Percentiles rank a stretch among this genome's conserved stretches.
Evolutionary conservation across 1,139 yeast species (phyloP).

Genomic region (Kodamaea fungicola): DNA sequence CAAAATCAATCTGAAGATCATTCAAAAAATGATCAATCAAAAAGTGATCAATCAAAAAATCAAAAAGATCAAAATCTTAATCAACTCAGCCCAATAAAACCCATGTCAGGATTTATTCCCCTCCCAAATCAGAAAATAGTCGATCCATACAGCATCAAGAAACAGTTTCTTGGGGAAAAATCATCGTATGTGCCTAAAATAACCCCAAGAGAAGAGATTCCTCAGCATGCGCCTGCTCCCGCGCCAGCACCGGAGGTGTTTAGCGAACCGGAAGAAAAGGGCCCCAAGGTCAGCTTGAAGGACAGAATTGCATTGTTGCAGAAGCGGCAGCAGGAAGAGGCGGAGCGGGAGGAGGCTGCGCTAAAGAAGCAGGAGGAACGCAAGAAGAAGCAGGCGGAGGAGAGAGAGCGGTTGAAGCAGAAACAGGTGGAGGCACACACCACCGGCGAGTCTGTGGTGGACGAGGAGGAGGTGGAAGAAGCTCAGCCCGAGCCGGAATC

Average conservation of each 20-base stretch:
- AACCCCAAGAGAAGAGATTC: constrained; percentile 40
- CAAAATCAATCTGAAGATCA: no score
- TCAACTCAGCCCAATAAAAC: not conserved
- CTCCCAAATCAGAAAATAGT: constrained; percentile 27
- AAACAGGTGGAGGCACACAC: constrained; percentile 1
- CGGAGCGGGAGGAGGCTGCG: constrained; percentile 67
- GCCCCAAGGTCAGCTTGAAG: constrained; percentile 76
- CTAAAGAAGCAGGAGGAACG: constrained; percentile 55
- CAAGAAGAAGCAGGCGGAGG: constrained; percentile 41
- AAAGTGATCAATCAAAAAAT: no score
- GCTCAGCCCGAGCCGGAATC: constrained; percentile 13
- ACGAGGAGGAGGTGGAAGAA: constrained; percentile 9
- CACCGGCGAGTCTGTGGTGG: constrained; percentile 1
- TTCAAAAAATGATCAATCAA: not conserved
- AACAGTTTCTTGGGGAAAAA: constrained; percentile 41
- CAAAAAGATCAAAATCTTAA: not conserved
- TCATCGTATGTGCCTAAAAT: constrained; percentile 45
- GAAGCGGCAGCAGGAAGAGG: constrained; percentile 77
- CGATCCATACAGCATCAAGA: constrained; percentile 44
- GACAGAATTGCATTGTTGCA: constrained; percentile 85
- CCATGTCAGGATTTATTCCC: not conserved
- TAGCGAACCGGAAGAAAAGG: constrained; percentile 40
- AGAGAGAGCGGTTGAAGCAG: constrained; percentile 18
- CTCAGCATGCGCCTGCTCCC: constrained; percentile 17
- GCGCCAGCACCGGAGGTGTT: constrained; percentile 25